Conservation (phyloP, 768 basidiomycete species). For the Phylloporus rhodoxanthus region DNA sequence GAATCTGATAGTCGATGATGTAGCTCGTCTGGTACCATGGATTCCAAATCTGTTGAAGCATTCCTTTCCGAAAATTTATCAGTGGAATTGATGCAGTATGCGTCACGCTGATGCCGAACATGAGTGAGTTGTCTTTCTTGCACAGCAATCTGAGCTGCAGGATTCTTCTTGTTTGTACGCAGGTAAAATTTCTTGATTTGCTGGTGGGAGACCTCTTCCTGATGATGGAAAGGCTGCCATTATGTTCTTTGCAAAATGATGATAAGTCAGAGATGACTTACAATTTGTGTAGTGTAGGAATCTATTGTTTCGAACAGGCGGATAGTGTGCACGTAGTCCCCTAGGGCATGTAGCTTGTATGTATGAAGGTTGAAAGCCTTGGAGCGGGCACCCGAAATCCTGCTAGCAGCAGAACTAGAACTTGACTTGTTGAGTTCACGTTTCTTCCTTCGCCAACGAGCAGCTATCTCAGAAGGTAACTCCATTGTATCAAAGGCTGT, state of each 20-base stretch:
- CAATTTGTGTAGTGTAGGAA: slow-evolving; percentile 20
- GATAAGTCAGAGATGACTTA: slow-evolving; percentile 1
- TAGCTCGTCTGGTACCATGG: too few species aligned
- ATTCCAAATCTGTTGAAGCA: too few species aligned
- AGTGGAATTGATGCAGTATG: background rate
- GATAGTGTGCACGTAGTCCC: slow-evolving; percentile 19
- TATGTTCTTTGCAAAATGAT: background rate
- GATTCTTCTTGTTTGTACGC: slow-evolving; percentile 20
- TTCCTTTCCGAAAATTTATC: too few species aligned
- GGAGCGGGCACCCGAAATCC: background rate
- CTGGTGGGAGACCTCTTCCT: slow-evolving; percentile 34
- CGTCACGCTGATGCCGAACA: background rate
- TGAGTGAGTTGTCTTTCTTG: slow-evolving; percentile 10
- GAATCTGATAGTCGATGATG: too few species aligned
- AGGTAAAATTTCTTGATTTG: slow-evolving; percentile 26
- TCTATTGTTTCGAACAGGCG: slow-evolving; percentile 20
- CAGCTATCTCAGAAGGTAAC: background rate
- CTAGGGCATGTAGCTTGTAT: slow-evolving; percentile 26
- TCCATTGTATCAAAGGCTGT: background rate
- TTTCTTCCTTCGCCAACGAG: slow-evolving; percentile 7
- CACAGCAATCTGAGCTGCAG: slow-evolving; percentile 3
- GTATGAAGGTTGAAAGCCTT: slow-evolving; percentile 26
- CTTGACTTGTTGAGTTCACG: background rate
- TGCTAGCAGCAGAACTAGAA: background rate
- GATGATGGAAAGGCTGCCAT: background rate